phyloP scores from a whole-genome alignment of 345 rosid species.

The Hypericum perforatum region DNA sequence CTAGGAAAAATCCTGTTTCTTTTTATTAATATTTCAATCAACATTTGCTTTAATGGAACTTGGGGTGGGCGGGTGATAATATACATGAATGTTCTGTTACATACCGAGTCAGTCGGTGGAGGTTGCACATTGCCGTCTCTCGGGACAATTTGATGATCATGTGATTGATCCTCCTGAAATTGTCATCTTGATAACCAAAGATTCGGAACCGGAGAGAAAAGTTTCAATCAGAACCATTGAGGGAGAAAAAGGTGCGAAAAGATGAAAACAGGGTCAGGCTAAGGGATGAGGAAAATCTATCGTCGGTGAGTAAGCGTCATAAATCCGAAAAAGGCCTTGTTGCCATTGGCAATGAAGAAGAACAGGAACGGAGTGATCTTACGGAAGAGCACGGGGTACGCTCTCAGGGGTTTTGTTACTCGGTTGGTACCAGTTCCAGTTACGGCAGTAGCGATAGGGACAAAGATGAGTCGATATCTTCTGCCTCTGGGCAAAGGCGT shows the following conservation, averaged over 20 bases:
- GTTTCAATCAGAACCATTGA: slow-evolving; percentile 24
- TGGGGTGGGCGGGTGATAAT: no score
- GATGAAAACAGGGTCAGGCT: slow-evolving; percentile 16
- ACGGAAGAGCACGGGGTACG: slow-evolving; percentile 47
- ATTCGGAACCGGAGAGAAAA: slow-evolving; percentile 30
- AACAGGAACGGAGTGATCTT: slow-evolving; percentile 44
- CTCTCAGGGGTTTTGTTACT: slow-evolving; percentile 15
- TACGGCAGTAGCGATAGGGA: slow-evolving; percentile 26
- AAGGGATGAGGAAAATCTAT: slow-evolving; percentile 9
- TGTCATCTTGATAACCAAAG: slow-evolving; percentile 43
- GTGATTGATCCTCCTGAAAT: slow-evolving; percentile 25
- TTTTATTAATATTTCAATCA: no score
- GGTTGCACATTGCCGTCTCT: no score
- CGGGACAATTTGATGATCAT: neutral
- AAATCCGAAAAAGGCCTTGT: neutral
- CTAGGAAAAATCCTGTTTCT: no score
- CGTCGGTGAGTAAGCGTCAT: neutral
- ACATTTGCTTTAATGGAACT: no score
- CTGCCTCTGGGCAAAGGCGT: no score
- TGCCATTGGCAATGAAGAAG: slow-evolving; percentile 17
- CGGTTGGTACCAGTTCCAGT: slow-evolving; percentile 35
- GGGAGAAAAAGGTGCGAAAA: slow-evolving; percentile 24
- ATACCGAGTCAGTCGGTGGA: no score
- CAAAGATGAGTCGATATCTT: neutral
- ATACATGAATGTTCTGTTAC: no score